These are phyloP conservation scores for Glycine latifolia DNA, from an alignment of 306 rosid species.

Conservation along the genomic window DNA sequence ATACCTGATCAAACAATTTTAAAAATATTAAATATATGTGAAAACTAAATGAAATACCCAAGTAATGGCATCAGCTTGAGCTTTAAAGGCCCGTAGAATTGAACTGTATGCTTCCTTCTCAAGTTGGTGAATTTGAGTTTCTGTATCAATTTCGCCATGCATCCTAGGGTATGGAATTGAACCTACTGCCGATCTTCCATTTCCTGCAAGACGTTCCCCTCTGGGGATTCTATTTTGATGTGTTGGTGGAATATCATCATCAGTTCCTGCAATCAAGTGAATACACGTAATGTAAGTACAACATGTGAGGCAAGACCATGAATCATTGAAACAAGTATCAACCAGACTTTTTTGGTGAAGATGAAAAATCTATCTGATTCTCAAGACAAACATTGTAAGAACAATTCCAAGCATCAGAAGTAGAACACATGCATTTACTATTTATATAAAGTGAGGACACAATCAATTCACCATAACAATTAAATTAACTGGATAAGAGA, in stretches of 20 bases:
- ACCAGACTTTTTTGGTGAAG: neutral
- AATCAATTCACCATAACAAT: neutral
- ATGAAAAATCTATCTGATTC: constrained; percentile 3
- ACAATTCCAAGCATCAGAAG: constrained; percentile 10
- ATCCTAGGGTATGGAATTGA: constrained; percentile 73
- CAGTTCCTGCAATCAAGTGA: constrained; percentile 74
- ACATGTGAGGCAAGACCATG: constrained; percentile 26
- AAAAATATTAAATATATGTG: constrained; percentile 41
- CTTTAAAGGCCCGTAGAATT: constrained; percentile 95
- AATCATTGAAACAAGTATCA: constrained; percentile 29
- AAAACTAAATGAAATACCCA: constrained; percentile 73
- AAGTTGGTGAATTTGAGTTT: constrained; percentile 90
- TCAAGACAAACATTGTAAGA: constrained; percentile 19
- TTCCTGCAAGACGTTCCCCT: constrained; percentile 81
- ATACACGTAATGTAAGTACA: constrained; percentile 8
- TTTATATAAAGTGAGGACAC: constrained; percentile 21
- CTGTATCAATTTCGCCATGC: constrained; percentile 86
- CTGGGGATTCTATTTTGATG: constrained; percentile 84
- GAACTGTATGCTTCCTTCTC: constrained; percentile 97
- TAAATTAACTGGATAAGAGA: neutral
- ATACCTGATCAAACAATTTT: constrained; percentile 60
- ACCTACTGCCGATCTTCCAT: constrained; percentile 80
- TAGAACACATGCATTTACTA: constrained; percentile 12
- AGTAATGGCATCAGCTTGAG: constrained; percentile 98
- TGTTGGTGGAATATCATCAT: constrained; percentile 90